A percentile compares a stretch with the other conserved stretches of the same genome.
These are phyloP conservation scores for Ganoderma resinaceum DNA, from an alignment of 1,284 basidiomycete species.

Conservation along the genomic window DNA sequence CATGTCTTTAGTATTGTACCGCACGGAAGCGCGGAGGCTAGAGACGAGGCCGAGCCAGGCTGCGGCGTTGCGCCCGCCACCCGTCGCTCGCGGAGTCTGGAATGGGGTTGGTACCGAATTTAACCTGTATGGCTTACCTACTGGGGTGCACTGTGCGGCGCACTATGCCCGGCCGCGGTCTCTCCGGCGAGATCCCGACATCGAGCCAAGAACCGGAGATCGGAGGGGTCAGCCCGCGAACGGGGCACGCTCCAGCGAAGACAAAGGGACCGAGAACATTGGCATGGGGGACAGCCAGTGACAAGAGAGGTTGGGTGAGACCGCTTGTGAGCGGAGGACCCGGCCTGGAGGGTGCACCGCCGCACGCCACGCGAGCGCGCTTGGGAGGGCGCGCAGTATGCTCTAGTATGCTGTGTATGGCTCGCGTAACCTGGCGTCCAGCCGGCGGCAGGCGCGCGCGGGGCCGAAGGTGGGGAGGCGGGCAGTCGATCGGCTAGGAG, in stretches of 20 bases:
- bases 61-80: not conserved
- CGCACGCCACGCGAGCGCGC: slow-evolving; percentile 4
- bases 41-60: not conserved
- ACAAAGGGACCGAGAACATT: not conserved
- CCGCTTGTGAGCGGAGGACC: not conserved
- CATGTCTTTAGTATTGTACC: not conserved
- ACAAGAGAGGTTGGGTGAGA: not conserved
- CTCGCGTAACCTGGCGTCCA: not conserved
- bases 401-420: not conserved
- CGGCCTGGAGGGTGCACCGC: not conserved
- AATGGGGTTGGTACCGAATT: not conserved
- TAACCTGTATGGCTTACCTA: not conserved
- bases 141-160: not conserved
- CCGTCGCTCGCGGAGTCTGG: not conserved
- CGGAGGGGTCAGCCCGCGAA: not conserved
- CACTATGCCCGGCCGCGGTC: not conserved
- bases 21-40: slow-evolving; percentile 1
- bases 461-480: not conserved
- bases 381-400: not conserved
- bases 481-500: not conserved
- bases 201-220: not conserved
- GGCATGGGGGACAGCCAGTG: not conserved
- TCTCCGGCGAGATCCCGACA: too few relatives aligned
- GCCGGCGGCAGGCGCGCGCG: not conserved
- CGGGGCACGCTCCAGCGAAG: not conserved